Base-by-base conservation (phyloP, 441 rosid species). In the Mallotus japonicus region DNA sequence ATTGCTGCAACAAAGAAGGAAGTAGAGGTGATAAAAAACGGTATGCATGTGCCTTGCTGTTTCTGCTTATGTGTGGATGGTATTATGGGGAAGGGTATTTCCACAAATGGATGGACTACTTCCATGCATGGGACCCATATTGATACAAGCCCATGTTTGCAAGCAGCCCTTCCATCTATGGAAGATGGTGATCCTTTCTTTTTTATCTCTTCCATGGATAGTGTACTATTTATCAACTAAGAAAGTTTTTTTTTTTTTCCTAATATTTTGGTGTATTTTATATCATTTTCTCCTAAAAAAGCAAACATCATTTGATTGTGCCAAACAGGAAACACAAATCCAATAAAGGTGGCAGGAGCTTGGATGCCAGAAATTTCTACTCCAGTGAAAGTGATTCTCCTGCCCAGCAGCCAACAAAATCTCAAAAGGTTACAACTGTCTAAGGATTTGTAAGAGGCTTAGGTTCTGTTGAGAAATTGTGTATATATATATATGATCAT, bases 291-390 rank as follows among this genome's bases (percentile, higher is more conserved):
- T 65, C 46, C 69, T 53, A 37, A 72, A 51, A 9, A 24, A 17
- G 22, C 15, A 13, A 28, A 7, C 12, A 44, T 44, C 12, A 0
- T 44, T 28, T 47, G 59, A 4, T 49, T 51, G 32, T 47, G 69
- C 11, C 51, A 37, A 56, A 37, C 64, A 79, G 74, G 74, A 64
- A 63, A 42, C 37, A 42, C 20, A 65, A 57, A 69, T 37, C 46
- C 20, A 57, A 14, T n/a, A 17, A 53, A 60, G 72, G 53, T 15
- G 73, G 44, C 44, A 58, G 62, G 47, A 24, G 12, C 8, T 28
- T 8, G 2, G 55, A 64, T 32, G 46, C 77, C 58, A 62, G 67
- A 69, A 58, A 67, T 62, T 49, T 56, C 11, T 12, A 16, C 53
- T 46, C 64, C 61, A 49, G 28, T 10, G 71, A 58, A 22, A 73